Percentiles rank a stretch among this genome's conserved stretches.
phyloP scores from a whole-genome alignment of 805 yeast genomes.

The Spathaspora hagerdaliae region DNA sequence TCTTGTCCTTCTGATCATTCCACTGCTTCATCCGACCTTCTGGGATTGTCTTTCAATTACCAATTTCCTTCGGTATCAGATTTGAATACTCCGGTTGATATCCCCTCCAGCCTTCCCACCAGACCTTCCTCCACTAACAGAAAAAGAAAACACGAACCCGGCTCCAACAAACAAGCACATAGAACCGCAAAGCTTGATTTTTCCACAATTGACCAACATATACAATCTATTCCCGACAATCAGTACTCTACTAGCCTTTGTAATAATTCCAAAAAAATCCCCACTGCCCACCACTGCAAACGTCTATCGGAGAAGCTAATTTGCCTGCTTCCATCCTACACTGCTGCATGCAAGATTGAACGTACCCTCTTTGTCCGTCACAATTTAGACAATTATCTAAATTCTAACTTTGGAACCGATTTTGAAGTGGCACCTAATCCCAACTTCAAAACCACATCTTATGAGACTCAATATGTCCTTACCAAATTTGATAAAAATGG shows the following conservation, averaged over 20 bases:
- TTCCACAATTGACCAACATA: not conserved
- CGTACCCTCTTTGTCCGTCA: constrained; percentile 3
- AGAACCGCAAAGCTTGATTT: constrained; percentile 1
- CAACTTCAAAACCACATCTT: constrained; percentile 6
- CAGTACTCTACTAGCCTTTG: constrained; percentile 1
- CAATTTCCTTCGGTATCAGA: not conserved
- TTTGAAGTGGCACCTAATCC: constrained; percentile 5
- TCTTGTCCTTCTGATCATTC: not conserved
- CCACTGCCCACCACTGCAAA: constrained; percentile 2
- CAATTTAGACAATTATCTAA: not conserved
- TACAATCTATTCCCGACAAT: constrained; percentile 3
- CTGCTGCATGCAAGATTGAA: constrained; percentile 1
- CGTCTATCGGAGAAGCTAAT: constrained; percentile 4
- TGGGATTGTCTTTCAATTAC: not conserved
- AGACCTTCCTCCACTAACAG: not conserved
- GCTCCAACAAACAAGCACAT: not conserved
- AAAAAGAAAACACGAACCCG: not conserved
- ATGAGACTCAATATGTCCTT: constrained; percentile 7
- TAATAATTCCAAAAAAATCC: not conserved
- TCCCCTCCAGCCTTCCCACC: not conserved
- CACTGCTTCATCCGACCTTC: not conserved
- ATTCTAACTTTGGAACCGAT: not conserved
- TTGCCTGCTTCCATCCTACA: not conserved
- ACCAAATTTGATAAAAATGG: constrained; percentile 1
- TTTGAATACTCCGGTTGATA: constrained; percentile 1